Evolutionary conservation across 2,329 filamentous ascomycete species (phyloP), one percentile per base, ranked within the genome.

Genomic region (Fusarium hainanense): DNA sequence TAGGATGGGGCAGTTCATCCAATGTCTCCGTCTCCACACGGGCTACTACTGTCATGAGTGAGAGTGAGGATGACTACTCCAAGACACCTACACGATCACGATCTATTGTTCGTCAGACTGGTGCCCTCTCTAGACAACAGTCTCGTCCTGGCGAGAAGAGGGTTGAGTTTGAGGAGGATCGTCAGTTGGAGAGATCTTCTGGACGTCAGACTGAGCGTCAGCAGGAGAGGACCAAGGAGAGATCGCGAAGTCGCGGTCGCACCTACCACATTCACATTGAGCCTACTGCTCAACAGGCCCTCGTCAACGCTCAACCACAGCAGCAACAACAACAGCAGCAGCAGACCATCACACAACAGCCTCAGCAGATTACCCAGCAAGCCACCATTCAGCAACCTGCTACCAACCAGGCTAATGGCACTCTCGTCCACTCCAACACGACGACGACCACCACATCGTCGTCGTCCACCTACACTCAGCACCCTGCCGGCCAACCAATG

Each of bases 261-360:
- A 75, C 74, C 49, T 69, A 74, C 46, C 74, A 75, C 57, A 75
- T 75, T 25, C 74, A 75, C 68, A 76, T 75, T 23, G 74, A 74
- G 62, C 73, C 73, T 2, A 69, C 65, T 8, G 47, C 58, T 9
- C 66, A 63, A 42, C 64, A 70, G 40, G 47, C 69, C 47, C 43
- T 63, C 18, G 55, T 10, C 58, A 52, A 42, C 47, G 18, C 20
- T 43, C 52, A 61, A 28, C 49, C 51, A 20, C n/a, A 61, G 50
- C 28, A 58, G 32, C 14, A 69, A 66, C 68, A 64, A 12, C 68
- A 57, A 5, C 71, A 69, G 3, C 68, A 65, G 20, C 68, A 63
- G 41, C 55, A 46, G 49, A 13, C 42, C 13, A 43, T 37, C 25
- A 28, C 60, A 25, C 60, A 56, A n/a, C 49, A 48, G 23, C 58